A percentile compares a stretch with the other conserved stretches of the same genome.
These are phyloP conservation scores for Chionographis japonica DNA, from an alignment of 106 monocot genomes.

Conservation along the genomic window DNA sequence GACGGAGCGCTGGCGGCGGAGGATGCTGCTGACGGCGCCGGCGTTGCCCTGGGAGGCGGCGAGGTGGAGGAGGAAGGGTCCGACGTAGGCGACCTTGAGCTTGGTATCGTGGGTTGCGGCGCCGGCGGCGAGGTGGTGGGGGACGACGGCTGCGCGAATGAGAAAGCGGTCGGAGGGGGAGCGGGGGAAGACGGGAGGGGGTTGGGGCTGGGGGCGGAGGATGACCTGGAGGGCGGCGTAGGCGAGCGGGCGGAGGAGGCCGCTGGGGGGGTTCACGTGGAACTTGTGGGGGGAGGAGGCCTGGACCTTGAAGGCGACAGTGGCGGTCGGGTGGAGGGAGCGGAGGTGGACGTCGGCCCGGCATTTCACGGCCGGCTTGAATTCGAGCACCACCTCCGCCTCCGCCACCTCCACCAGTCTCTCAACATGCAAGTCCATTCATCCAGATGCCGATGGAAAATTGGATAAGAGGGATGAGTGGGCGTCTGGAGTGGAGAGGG, in stretches of 20 bases:
- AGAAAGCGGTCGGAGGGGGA: slow-evolving; percentile 59
- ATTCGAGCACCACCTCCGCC: slow-evolving; percentile 50
- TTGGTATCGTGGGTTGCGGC: slow-evolving; percentile 17
- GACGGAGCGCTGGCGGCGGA: slow-evolving; percentile 35
- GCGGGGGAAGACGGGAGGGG: slow-evolving; percentile 40
- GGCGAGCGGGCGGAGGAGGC: slow-evolving; percentile 44
- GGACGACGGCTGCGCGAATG: slow-evolving; percentile 31
- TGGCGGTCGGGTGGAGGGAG: slow-evolving; percentile 41
- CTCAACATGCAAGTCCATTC: slow-evolving; percentile 11
- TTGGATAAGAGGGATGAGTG: not conserved
- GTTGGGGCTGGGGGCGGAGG: slow-evolving; percentile 39
- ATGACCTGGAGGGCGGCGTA: slow-evolving; percentile 44
- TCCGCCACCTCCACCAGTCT: slow-evolving; percentile 52
- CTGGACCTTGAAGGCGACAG: slow-evolving; percentile 63
- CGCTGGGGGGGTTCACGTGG: slow-evolving; percentile 69
- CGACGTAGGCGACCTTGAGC: slow-evolving; percentile 45
- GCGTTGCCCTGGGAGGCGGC: slow-evolving; percentile 21
- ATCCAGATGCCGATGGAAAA: not conserved
- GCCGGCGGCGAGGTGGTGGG: not conserved
- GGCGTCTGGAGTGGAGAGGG: too few species aligned
- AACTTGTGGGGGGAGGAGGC: slow-evolving; percentile 63
- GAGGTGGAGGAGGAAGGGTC: slow-evolving; percentile 37
- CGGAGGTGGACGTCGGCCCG: slow-evolving; percentile 45
- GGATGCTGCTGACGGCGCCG: slow-evolving; percentile 21
- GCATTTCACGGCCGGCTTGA: slow-evolving; percentile 48